A percentile compares a stretch with the other conserved stretches of the same genome.
Conservation (phyloP, 78 protist genomes). For the Dictyostelium citrinum region DNA sequence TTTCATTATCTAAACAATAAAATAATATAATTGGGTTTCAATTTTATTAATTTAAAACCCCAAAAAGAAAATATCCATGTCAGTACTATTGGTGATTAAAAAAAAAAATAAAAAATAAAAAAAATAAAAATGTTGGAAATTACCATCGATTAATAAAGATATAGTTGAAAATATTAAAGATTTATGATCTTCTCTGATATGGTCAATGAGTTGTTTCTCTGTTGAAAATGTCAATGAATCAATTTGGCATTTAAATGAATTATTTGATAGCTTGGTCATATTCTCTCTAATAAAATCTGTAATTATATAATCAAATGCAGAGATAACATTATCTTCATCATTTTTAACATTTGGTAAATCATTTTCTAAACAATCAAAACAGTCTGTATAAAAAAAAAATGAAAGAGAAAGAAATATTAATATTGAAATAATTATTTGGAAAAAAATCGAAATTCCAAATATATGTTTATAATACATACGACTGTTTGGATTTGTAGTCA, state of each 20-base stretch:
- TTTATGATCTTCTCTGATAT: constrained; percentile 33
- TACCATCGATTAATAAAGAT: constrained; percentile 41
- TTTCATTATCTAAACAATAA: constrained; percentile 38
- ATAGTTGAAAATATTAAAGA: constrained; percentile 14
- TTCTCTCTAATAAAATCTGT: constrained; percentile 67
- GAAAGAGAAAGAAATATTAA: background rate
- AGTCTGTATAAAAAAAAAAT: background rate
- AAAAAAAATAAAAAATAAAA: too few species aligned
- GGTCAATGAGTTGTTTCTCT: constrained; percentile 46
- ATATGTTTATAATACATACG: background rate
- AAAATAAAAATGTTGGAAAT: too few species aligned
- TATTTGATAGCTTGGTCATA: constrained; percentile 12
- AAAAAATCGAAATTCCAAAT: background rate
- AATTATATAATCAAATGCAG: constrained; percentile 68
- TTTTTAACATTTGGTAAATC: constrained; percentile 63
- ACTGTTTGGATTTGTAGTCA: background rate
- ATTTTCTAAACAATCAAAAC: constrained; percentile 64
- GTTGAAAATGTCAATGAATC: background rate
- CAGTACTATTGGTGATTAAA: too few species aligned
- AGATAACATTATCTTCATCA: constrained; percentile 45
- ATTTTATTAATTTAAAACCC: background rate
- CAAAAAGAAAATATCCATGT: too few species aligned
- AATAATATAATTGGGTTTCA: background rate
- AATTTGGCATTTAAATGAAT: constrained; percentile 41
- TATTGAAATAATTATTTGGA: background rate